Percentiles rank a stretch among this genome's conserved stretches.
Evolutionary conservation across 371 early-diverging fungal genomes (phyloP).

Genomic region (Lichtheimia hyalospora): DNA sequence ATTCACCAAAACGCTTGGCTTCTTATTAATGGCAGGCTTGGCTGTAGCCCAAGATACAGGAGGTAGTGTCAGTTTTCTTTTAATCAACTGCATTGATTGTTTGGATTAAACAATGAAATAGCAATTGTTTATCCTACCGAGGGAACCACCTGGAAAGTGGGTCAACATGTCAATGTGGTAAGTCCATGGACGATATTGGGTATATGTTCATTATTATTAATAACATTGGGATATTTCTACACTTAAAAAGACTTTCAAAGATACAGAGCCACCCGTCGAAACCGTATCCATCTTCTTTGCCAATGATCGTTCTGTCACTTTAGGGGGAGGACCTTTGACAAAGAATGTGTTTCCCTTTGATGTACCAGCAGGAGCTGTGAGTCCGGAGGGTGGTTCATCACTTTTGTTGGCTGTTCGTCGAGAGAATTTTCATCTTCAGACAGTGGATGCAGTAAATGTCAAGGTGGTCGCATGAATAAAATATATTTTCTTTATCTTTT

Average conservation of each 20-base stretch:
- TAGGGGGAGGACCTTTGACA: conserved; percentile 27
- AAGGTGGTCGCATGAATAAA: conserved; percentile 9
- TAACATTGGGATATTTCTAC: no score
- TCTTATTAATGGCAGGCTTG: not conserved
- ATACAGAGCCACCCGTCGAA: conserved; percentile 12
- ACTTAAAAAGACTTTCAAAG: conserved; percentile 13
- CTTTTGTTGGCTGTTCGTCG: conserved; percentile 37
- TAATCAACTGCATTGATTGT: not conserved
- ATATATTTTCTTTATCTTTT: not conserved
- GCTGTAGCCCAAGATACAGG: not conserved
- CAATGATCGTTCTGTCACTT: conserved; percentile 12
- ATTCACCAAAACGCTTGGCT: not conserved
- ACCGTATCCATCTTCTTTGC: conserved; percentile 36
- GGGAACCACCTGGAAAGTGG: conserved; percentile 35
- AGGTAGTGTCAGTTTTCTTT: not conserved
- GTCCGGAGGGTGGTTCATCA: conserved; percentile 17
- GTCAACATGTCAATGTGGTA: conserved; percentile 35
- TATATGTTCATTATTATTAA: no score
- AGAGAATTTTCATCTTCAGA: conserved; percentile 18
- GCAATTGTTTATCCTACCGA: conserved; percentile 29
- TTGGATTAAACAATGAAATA: not conserved
- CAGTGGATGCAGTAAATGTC: conserved; percentile 33
- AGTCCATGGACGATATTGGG: no score
- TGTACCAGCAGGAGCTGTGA: conserved; percentile 25
- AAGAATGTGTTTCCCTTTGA: conserved; percentile 22